A percentile compares a stretch with the other conserved stretches of the same genome.
Evolutionary conservation across 176 grass and related monocot genomes (phyloP).

Genomic region (Triticum monococcum): DNA sequence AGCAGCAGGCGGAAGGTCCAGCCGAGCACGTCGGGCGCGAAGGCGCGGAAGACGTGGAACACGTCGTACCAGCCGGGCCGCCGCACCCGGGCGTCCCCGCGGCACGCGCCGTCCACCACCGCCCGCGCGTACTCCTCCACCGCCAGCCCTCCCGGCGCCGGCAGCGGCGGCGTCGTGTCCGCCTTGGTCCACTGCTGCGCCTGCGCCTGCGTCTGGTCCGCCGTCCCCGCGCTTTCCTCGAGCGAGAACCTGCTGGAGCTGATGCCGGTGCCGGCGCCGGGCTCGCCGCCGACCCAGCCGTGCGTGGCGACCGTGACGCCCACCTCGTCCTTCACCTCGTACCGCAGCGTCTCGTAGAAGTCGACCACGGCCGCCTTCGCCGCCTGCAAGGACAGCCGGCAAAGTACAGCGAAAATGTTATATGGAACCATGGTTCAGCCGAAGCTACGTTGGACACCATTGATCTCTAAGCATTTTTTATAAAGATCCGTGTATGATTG

Average conservation of each 20-base stretch:
- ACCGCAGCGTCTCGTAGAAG: slow-evolving; percentile 87
- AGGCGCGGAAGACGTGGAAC: slow-evolving; percentile 80
- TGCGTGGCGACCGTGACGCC: slow-evolving; percentile 79
- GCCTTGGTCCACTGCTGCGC: background rate
- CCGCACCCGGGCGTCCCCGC: slow-evolving; percentile 66
- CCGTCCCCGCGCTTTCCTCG: slow-evolving; percentile 61
- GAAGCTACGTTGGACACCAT: too few species aligned
- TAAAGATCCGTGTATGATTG: too few species aligned
- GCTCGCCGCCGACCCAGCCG: slow-evolving; percentile 66
- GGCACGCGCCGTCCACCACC: slow-evolving; percentile 73
- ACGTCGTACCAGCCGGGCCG: slow-evolving; percentile 66
- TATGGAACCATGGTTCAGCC: too few species aligned
- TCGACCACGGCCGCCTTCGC: slow-evolving; percentile 81
- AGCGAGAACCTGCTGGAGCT: slow-evolving; percentile 47
- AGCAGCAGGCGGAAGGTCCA: slow-evolving; percentile 82
- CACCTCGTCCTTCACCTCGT: slow-evolving; percentile 71
- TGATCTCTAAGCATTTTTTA: too few species aligned
- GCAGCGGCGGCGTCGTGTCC: background rate
- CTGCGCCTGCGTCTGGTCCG: slow-evolving; percentile 30
- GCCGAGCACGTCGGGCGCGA: slow-evolving; percentile 70
- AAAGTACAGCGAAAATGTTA: too few species aligned
- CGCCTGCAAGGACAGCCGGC: slow-evolving; percentile 34
- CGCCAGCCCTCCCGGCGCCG: background rate
- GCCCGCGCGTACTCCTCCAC: slow-evolving; percentile 59
- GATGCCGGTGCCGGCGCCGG: slow-evolving; percentile 26